Percentiles rank a stretch among this genome's conserved stretches.
These are phyloP conservation scores for Plasmodium cynomolgi DNA, from an alignment of 169 alveolate species.

Conservation along the genomic window DNA sequence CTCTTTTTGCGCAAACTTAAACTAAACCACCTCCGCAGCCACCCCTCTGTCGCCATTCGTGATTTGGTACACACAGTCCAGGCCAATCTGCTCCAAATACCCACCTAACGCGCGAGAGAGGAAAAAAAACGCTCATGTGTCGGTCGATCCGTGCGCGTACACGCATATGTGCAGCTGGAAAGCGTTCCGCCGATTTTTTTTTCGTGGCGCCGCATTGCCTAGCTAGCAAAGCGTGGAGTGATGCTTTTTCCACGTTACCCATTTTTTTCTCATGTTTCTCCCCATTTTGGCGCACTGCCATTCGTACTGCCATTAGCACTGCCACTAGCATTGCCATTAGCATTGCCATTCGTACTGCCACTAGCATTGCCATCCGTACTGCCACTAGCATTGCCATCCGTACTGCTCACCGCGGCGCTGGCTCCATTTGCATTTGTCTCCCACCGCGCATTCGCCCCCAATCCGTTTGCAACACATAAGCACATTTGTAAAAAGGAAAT, in stretches of 20 bases:
- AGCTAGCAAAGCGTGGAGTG: background rate
- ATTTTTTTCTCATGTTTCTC: background rate
- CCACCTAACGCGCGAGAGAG: background rate
- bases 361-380: background rate
- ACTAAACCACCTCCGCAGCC: conserved; percentile 20
- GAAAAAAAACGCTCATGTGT: background rate
- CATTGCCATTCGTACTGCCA: background rate
- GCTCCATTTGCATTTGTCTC: background rate
- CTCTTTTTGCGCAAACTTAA: conserved; percentile 5
- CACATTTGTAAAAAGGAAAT: background rate
- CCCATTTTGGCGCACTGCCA: background rate
- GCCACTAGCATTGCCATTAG: too few species aligned
- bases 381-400: background rate
- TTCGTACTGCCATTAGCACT: too few species aligned
- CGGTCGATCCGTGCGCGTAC: background rate
- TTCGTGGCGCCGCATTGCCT: background rate
- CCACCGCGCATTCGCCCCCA: too few species aligned
- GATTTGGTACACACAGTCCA: conserved; percentile 8
- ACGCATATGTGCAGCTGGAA: background rate
- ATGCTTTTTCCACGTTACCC: background rate
- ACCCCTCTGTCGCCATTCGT: conserved; percentile 9
- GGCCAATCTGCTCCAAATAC: background rate
- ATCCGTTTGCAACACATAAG: background rate
- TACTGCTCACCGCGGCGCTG: background rate
- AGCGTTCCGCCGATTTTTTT: background rate